Base-by-base conservation (phyloP, 192 early-diverging fungal genomes). In the Coemansia erecta region DNA sequence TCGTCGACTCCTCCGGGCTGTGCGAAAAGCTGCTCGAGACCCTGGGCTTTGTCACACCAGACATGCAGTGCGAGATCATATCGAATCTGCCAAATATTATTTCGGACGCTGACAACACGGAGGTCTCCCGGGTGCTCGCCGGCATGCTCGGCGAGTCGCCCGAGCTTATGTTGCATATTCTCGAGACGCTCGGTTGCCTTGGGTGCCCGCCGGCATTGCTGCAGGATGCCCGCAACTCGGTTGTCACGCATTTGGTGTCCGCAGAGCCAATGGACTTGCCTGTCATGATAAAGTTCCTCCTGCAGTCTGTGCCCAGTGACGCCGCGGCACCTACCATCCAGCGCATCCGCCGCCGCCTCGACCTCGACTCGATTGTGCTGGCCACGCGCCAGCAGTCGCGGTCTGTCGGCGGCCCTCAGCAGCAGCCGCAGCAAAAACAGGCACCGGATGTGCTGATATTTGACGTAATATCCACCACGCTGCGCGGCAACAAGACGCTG, bases 21-120 rank as follows among this genome's bases (percentile, higher is more conserved):
- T 73, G 85, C 6, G 68, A 82, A 15, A 88, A 85, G 58, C 68
- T 92, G 6, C 43, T 89, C 19, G 90, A 92, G 66, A 84, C 89
- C 10, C 79, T 89, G 31, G 64, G 81, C 8, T 70, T 86, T 17
- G 81, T 84, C 8, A 83, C 88, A n/a, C 50, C 78, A 4, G 71
- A 80, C 10, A 87, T 88, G 56, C 88, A 92, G 55, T 69, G 82
- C 31, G 90, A 92, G 64, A 85, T 92, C 8, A 89, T 92, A 19
- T 77, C 71, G 13, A 81, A 77, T 10, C 52, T 92, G n/a, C 89
- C 90, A 1, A 87, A 92, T 48, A 89, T 92, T 40, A 64, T 92
- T 13, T 84, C 82, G 5, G 89, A 92, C 57, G 80, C 85, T 17
- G 87, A 89, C 64, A 86, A 84, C 49, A 74, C 71, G 49, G 80